Evolutionary conservation across 345 rosid species (phyloP).

Genomic region (Noccaea bulbosa): DNA sequence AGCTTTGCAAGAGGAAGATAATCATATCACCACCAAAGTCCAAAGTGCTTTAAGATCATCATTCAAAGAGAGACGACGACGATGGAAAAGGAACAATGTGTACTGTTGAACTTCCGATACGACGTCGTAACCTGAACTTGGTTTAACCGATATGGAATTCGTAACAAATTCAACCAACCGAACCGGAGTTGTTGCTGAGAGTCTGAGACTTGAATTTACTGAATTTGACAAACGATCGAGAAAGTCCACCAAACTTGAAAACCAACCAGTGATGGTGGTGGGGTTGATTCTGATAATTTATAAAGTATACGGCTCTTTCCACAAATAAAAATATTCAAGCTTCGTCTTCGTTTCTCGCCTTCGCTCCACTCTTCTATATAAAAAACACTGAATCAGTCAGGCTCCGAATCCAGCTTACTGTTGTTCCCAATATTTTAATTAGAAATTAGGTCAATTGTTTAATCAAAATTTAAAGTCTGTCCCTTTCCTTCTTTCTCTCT

Average conservation of each 20-base stretch:
- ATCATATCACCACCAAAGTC: no score
- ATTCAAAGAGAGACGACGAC: neutral
- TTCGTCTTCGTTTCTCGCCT: constrained; percentile 19
- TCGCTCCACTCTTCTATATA: constrained; percentile 4
- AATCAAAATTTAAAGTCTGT: constrained; percentile 14
- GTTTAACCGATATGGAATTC: neutral
- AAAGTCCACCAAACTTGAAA: constrained; percentile 11
- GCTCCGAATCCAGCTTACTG: constrained; percentile 22
- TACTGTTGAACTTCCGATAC: neutral
- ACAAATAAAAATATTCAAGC: neutral
- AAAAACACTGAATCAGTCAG: constrained; percentile 9
- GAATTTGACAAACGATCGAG: neutral
- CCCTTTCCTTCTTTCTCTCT: neutral
- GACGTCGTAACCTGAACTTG: constrained; percentile 1
- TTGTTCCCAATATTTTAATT: neutral
- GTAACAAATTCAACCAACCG: neutral
- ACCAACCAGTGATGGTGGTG: neutral
- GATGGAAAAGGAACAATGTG: neutral
- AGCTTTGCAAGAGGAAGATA: no score
- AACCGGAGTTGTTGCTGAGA: constrained; percentile 24
- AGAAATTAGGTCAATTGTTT: constrained; percentile 17
- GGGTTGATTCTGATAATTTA: constrained; percentile 27
- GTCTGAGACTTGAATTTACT: no score
- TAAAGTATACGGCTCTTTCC: neutral
- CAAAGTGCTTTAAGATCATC: no score